Conservation (phyloP, 805 yeast species). For the Candida lessepsii region DNA sequence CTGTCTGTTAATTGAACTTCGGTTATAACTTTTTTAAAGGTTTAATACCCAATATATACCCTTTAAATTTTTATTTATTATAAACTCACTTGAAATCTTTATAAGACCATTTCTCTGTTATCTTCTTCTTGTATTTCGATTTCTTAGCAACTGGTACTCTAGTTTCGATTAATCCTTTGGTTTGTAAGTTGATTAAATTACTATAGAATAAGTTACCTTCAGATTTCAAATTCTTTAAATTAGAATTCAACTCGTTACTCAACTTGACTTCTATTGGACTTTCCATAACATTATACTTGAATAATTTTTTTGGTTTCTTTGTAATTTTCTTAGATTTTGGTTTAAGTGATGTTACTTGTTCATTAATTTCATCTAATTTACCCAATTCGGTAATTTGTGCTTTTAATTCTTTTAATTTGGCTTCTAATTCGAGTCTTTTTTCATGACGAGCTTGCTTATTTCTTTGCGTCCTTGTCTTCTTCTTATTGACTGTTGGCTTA, state of each 20-base stretch:
- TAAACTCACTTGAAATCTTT: conserved; percentile 70
- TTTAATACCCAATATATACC: too few relatives aligned
- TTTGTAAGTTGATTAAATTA: conserved; percentile 76
- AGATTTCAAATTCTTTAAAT: conserved; percentile 79
- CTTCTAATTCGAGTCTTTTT: conserved; percentile 55
- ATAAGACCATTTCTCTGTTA: conserved; percentile 90
- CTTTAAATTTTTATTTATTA: too few relatives aligned
- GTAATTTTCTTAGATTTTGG: conserved; percentile 17
- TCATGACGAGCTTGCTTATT: conserved; percentile 65
- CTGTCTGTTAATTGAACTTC: too few relatives aligned
- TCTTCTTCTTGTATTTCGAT: conserved; percentile 67
- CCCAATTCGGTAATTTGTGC: conserved; percentile 58
- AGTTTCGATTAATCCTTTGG: conserved; percentile 82
- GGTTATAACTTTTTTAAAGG: too few relatives aligned
- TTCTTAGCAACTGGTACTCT: conserved; percentile 67
- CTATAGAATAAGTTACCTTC: conserved; percentile 88
- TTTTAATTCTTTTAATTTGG: conserved; percentile 59
- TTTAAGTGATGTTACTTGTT: conserved; percentile 20
- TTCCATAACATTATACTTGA: conserved; percentile 43
- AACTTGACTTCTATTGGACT: conserved; percentile 72
- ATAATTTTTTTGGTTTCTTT: conserved; percentile 36
- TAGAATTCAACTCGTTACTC: conserved; percentile 83
- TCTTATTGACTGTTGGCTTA: conserved; percentile 62
- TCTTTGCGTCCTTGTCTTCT: conserved; percentile 76
- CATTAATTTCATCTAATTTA: conserved; percentile 27